phyloP scores from a whole-genome alignment of 2,329 filamentous ascomycete genomes.

The Berkeleyomyces rouxiae region DNA sequence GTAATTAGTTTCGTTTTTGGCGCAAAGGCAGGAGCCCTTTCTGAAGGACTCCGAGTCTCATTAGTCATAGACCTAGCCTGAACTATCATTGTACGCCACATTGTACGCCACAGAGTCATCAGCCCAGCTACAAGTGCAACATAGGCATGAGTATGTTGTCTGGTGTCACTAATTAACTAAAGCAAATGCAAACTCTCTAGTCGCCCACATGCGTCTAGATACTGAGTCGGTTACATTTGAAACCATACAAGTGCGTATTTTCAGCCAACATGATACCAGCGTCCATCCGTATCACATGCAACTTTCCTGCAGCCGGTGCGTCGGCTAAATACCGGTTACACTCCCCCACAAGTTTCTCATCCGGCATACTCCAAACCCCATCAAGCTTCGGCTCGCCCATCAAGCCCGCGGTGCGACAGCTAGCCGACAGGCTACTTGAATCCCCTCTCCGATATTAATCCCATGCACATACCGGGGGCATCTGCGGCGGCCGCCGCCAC shows the following conservation, averaged over 20 bases:
- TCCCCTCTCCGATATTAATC: too few species aligned
- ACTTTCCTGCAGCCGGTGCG: not conserved
- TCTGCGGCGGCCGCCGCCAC: not conserved
- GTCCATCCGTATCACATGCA: not conserved
- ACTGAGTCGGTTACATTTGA: too few species aligned
- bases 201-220: too few species aligned
- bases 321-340: constrained; percentile 4
- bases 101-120: not conserved
- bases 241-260: too few species aligned
- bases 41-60: not conserved
- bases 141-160: too few species aligned
- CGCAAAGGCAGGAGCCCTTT: not conserved
- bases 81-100: not conserved
- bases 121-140: not conserved
- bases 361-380: not conserved
- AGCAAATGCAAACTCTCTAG: too few species aligned
- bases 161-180: too few species aligned
- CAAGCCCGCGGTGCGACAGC: not conserved
- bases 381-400: not conserved
- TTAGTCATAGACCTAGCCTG: not conserved
- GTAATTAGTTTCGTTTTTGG: too few species aligned
- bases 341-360: not conserved
- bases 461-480: not conserved
- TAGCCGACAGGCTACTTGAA: too few species aligned
- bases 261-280: too few species aligned